These are phyloP conservation scores for Clathrus columnatus DNA, from an alignment of 768 basidiomycete genomes.

Conservation along the genomic window DNA sequence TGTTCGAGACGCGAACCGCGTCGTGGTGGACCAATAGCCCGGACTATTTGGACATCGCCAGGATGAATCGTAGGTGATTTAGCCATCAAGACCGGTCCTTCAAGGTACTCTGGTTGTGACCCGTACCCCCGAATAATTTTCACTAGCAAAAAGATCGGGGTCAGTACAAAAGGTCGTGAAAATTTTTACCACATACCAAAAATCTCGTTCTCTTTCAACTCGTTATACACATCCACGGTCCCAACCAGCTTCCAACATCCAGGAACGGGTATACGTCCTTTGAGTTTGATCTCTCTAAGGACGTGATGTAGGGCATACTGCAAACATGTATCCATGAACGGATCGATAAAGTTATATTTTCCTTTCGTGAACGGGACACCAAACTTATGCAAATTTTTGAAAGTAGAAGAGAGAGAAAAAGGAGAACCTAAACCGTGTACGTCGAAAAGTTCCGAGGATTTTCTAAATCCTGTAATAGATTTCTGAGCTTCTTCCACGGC, in stretches of 20 bases:
- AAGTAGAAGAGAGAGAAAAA: conserved; percentile 44
- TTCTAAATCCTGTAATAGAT: conserved; percentile 33
- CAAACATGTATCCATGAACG: conserved; percentile 45
- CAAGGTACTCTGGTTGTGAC: conserved; percentile 29
- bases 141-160: conserved; percentile 28
- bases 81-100: conserved; percentile 47
- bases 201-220: conserved; percentile 44
- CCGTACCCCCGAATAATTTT: conserved; percentile 37
- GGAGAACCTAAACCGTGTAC: conserved; percentile 47
- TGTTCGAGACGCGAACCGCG: conserved; percentile 38
- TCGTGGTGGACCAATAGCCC: conserved; percentile 53
- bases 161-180: not conserved
- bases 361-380: conserved; percentile 20
- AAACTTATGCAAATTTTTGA: conserved; percentile 43
- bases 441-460: conserved; percentile 44
- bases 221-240: conserved; percentile 54
- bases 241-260: conserved; percentile 61
- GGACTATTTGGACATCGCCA: conserved; percentile 53
- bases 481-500: conserved; percentile 41
- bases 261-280: conserved; percentile 58
- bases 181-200: conserved; percentile 49
- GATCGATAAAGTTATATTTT: conserved; percentile 21
- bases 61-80: conserved; percentile 64
- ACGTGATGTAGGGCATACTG: conserved; percentile 50
- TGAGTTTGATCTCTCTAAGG: conserved; percentile 53